Base-by-base conservation (phyloP, 176 grass and related monocot genomes). In the Eragrostis curvula region DNA sequence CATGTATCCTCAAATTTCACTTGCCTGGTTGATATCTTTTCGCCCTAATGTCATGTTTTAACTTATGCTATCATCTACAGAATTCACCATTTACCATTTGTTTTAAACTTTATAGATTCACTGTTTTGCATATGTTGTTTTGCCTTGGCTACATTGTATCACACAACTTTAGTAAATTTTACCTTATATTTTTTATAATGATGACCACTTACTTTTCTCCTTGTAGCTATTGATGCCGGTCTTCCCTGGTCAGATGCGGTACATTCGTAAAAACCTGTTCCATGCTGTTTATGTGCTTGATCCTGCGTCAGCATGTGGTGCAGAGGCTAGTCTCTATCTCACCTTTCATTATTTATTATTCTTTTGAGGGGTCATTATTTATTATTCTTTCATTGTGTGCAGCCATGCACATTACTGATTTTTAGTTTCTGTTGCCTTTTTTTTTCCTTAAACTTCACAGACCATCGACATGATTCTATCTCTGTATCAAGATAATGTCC, bases 251-350 rank as follows among this genome's bases (percentile, higher is more conserved):
- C 93, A 95, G 76, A 86, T 95, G 83, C 93, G 89, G 24, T 95
- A 98, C 87, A 98, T 98, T 63, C 88, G 93, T 44, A 98, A 98
- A 93, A 98, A 98, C 87, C 59, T 98, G 16, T 98, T 98, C 84
- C 88, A 95, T 70, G 89, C 93, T 81, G 88, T 98, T 77, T 98
- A 98, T 95, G 91, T 98, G 62, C 68, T 98, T 24, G 90, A 98
- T 91, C 96, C 96, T 88, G 83, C 93, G 71, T 93, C 93, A 68
- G 68, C 72, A 29, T 95, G 92, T 70, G 96, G 93, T 14, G 81
- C 87, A 82, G 85, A 98, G 90, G 96, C 69, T 93, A 93, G 86
- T 81, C 41, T 63, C 53, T 80, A 63, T 16, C 43, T 77, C 75
- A 65, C n/a, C 41, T 72, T 73, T 81, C 47, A 40, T 41, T 82